These are phyloP conservation scores for Magnaporthiopsis incrustans DNA, from an alignment of 2,329 filamentous ascomycete species.

Conservation along the genomic window DNA sequence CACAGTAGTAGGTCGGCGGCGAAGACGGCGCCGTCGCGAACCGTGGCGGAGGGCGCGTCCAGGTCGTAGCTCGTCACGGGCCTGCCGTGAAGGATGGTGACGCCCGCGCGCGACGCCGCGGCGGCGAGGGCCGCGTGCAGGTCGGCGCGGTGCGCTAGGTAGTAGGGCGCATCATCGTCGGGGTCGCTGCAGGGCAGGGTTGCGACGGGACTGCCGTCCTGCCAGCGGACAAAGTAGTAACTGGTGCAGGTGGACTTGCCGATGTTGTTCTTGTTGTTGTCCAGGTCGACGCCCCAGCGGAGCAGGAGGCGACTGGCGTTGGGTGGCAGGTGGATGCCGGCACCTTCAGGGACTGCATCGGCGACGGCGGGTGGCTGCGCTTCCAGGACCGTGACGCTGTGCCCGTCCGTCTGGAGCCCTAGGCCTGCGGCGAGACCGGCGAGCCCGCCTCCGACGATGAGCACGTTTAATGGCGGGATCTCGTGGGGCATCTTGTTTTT, in stretches of 20 bases:
- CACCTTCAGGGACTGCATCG: conserved; percentile 21
- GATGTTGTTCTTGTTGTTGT: background rate
- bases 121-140: conserved; percentile 20
- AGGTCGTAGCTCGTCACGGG: conserved; percentile 17
- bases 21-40: conserved; percentile 16
- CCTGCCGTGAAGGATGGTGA: conserved; percentile 14
- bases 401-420: conserved; percentile 25
- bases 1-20: conserved; percentile 25
- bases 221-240: conserved; percentile 20
- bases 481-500: too few species aligned
- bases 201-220: conserved; percentile 19
- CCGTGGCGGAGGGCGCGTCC: conserved; percentile 14
- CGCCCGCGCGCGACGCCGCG: conserved; percentile 17
- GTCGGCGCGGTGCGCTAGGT: conserved; percentile 24
- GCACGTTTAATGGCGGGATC: conserved; percentile 12
- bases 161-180: conserved; percentile 21
- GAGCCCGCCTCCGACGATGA: conserved; percentile 32
- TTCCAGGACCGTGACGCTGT: conserved; percentile 28
- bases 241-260: conserved; percentile 16
- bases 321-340: conserved; percentile 25
- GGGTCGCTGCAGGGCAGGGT: conserved; percentile 19
- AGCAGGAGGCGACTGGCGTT: conserved; percentile 23
- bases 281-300: conserved; percentile 18
- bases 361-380: conserved; percentile 23
- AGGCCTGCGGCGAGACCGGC: conserved; percentile 32